Base-by-base conservation (phyloP, 2,329 filamentous ascomycete species). In the Fusarium setosum region DNA sequence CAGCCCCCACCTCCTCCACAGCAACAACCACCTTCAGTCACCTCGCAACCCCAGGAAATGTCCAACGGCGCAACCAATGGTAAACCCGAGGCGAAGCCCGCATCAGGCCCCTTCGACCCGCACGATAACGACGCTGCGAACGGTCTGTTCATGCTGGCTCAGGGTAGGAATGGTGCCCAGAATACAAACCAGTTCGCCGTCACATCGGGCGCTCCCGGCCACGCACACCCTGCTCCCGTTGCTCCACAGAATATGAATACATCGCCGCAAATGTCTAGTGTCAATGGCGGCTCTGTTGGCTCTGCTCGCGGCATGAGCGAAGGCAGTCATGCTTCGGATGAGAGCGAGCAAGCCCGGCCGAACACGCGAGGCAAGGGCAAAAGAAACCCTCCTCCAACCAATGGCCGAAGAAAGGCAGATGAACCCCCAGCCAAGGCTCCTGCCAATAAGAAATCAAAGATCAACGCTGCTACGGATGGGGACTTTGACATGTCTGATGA, bases 101-200 rank as follows among this genome's bases (percentile, higher is more conserved):
- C 82, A 2, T 78, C 85, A 1, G 91, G 92, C 53, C 87, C 90
- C 5, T 96, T 94, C 74, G 91, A 94, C 59, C 92, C 94, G 38
- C 93, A 97, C 78, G 95, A 97, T 52, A 97, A 95, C 72, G 95
- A 97, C 80, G 96, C 95, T 40, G 96, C 95, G 50, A 98, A 97
- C 75, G 94, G 96, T 26, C 84, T 99, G 1, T 96, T 93, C 72
- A 91, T 97, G 86, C 84, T 99, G 59, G 94, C 96, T 1, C 91
- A 77, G 80, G 89, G 80, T 85, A 90, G 75, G 79, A 89, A 81
- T 83, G 87, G 80, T 80, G 84, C 76, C 61, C 88, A 82, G 64
- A 77, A 81, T 13, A 72, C 81, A 17, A 82, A 79, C 67, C 84
- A 79, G 70, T 85, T 86, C 80, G 72, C 82, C 68, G 76, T 72